A percentile compares a stretch with the other conserved stretches of the same genome.
phyloP scores from a whole-genome alignment of 148 eudicot species.

The Linanthus parryae region DNA sequence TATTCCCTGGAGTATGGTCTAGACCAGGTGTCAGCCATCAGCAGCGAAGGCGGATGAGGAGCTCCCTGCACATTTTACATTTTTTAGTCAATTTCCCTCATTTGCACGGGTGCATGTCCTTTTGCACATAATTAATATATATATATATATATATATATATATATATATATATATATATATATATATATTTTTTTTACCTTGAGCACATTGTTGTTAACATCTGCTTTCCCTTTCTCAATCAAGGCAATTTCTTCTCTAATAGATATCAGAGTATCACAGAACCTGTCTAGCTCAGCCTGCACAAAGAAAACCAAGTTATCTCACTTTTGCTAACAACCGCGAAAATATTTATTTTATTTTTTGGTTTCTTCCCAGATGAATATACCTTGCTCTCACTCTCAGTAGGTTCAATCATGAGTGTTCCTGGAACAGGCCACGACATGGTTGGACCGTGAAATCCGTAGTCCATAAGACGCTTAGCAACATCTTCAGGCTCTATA shows the following conservation, averaged over 20 bases:
- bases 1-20: slow-evolving; percentile 86
- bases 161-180: too few relatives aligned
- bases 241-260: slow-evolving; percentile 81
- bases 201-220: slow-evolving; percentile 71
- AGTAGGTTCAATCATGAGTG: slow-evolving; percentile 97
- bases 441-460: slow-evolving; percentile 95
- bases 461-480: slow-evolving; percentile 92
- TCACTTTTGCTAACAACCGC: too few relatives aligned
- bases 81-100: slow-evolving; percentile 9
- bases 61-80: slow-evolving; percentile 64
- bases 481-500: slow-evolving; percentile 89
- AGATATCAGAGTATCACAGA: slow-evolving; percentile 86
- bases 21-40: slow-evolving; percentile 90
- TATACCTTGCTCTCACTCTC: slow-evolving; percentile 97
- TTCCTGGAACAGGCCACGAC: slow-evolving; percentile 99
- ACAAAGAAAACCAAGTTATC: too few relatives aligned
- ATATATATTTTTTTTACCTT: slow-evolving; percentile 51
- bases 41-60: slow-evolving; percentile 85
- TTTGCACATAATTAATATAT: neutral
- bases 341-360: neutral
- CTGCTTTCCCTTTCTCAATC: slow-evolving; percentile 85
- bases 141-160: too few relatives aligned
- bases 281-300: slow-evolving; percentile 90
- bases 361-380: neutral
- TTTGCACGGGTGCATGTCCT: neutral